phyloP scores from a whole-genome alignment of 495 filamentous ascomycete genomes.

The Penicillium pulvis region DNA sequence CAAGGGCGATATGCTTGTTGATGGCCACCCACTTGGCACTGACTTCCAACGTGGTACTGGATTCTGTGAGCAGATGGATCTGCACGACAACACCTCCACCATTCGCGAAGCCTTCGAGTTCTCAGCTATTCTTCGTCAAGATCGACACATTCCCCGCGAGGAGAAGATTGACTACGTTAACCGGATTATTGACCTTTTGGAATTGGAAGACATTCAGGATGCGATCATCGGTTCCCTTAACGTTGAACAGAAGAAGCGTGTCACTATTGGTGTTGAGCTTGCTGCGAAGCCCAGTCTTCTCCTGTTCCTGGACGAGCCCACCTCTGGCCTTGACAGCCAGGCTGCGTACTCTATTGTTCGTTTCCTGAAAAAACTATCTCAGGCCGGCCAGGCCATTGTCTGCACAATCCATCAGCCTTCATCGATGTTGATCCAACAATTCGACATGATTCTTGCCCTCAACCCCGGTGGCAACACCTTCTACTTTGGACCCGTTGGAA shows the following conservation, averaged over 20 bases:
- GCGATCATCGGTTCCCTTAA: constrained; percentile 57
- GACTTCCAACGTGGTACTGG: constrained; percentile 83
- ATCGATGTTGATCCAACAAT: constrained; percentile 70
- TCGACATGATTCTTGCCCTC: constrained; percentile 74
- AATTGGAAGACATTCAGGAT: constrained; percentile 57
- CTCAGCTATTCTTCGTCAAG: constrained; percentile 65
- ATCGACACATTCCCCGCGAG: constrained; percentile 44
- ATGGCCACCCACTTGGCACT: constrained; percentile 65
- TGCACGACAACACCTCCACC: constrained; percentile 70
- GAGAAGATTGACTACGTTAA: constrained; percentile 65
- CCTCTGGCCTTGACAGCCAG: constrained; percentile 82
- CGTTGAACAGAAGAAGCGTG: constrained; percentile 69
- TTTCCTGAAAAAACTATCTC: constrained; percentile 81
- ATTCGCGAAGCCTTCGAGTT: constrained; percentile 69
- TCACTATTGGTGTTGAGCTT: constrained; percentile 92
- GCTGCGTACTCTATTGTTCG: constrained; percentile 79
- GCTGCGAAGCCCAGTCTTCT: constrained; percentile 82
- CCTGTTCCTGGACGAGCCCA: constrained; percentile 82
- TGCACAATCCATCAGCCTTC: constrained; percentile 85
- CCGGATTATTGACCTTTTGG: constrained; percentile 61
- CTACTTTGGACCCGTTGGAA: constrained; percentile 73
- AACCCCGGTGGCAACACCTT: constrained; percentile 71
- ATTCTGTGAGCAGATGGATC: constrained; percentile 85
- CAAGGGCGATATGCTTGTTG: constrained; percentile 73
- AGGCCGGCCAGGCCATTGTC: constrained; percentile 72